Evolutionary conservation across 306 rosid species (phyloP).

Genomic region (Fragaria vesca): DNA sequence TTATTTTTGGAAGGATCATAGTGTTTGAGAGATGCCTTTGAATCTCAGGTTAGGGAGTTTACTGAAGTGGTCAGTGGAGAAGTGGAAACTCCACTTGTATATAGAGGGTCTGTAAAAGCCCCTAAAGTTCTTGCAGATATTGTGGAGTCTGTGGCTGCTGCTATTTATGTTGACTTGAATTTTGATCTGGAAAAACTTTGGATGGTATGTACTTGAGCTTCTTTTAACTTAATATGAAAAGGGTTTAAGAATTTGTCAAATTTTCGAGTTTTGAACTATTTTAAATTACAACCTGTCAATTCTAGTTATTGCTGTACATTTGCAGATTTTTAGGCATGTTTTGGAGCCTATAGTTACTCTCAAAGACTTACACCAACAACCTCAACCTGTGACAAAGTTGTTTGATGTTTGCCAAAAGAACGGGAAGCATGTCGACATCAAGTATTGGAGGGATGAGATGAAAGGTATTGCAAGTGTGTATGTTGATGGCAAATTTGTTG

Average conservation of each 20-base stretch:
- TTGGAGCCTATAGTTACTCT: constrained; percentile 71
- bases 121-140: constrained; percentile 90
- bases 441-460: constrained; percentile 31
- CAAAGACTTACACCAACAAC: constrained; percentile 44
- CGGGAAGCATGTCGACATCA: constrained; percentile 53
- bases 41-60: constrained; percentile 48
- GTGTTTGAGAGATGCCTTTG: not conserved
- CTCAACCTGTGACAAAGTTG: constrained; percentile 66
- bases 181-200: constrained; percentile 56
- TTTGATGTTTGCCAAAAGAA: constrained; percentile 64
- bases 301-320: not conserved
- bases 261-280: not conserved
- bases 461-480: constrained; percentile 42
- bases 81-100: constrained; percentile 19
- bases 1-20: not conserved
- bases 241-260: not conserved
- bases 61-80: constrained; percentile 41
- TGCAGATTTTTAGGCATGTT: constrained; percentile 53
- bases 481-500: constrained; percentile 55
- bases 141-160: constrained; percentile 76
- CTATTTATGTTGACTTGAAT: constrained; percentile 55
- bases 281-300: not conserved
- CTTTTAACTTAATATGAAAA: not conserved
- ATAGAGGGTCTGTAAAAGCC: constrained; percentile 70
- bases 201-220: constrained; percentile 52